A percentile compares a stretch with the other conserved stretches of the same genome.
Evolutionary conservation across 2,329 filamentous ascomycete genomes (phyloP).

Genomic region (Colletotrichum viniferum): DNA sequence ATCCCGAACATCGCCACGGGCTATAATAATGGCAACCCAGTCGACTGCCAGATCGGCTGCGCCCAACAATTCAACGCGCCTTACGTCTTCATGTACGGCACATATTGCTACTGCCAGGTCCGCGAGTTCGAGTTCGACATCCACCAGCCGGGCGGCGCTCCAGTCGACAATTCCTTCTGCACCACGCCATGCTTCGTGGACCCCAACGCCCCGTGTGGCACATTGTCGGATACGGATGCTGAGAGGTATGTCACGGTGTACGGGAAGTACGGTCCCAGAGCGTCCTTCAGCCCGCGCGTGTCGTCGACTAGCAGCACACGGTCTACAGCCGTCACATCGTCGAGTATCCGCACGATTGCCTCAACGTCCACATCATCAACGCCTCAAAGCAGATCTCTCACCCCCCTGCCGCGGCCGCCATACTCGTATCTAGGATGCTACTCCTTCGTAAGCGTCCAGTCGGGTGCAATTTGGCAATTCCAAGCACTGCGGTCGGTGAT

Average conservation of each 20-base stretch:
- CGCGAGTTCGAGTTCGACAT: not conserved
- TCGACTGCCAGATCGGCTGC: not conserved
- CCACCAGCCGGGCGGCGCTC: not conserved
- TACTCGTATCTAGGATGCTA: no score
- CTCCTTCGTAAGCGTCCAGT: no score
- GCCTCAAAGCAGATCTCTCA: no score
- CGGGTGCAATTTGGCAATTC: no score
- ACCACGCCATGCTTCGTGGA: not conserved
- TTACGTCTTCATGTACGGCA: not conserved
- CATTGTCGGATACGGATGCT: not conserved
- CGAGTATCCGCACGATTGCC: no score
- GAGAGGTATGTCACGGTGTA: not conserved
- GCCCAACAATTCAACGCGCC: not conserved
- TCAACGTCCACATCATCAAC: no score
- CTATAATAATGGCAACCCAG: not conserved
- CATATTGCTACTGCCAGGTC: not conserved
- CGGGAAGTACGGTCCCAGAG: not conserved
- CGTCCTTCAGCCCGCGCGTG: not conserved
- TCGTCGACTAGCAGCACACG: no score
- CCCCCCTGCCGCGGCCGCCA: no score
- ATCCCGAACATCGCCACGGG: not conserved
- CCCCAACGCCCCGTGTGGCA: not conserved
- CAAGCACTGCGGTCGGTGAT: no score
- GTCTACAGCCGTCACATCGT: accelerated
- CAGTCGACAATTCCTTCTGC: not conserved